A percentile compares a stretch with the other conserved stretches of the same genome.
phyloP scores from a whole-genome alignment of 2,329 filamentous ascomycete genomes.

The Scorias spongiosa region DNA sequence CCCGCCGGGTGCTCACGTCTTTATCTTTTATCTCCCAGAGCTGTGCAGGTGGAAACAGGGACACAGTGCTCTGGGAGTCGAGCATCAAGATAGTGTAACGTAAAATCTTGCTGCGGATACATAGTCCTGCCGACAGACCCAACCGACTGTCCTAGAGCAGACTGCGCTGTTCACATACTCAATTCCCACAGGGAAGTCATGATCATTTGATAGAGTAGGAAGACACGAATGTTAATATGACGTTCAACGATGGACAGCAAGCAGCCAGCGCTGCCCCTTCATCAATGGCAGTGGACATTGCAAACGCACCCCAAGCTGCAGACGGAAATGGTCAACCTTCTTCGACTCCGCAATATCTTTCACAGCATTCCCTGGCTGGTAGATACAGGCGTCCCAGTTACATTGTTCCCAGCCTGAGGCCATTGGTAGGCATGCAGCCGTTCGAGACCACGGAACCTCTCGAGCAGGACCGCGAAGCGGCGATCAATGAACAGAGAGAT shows the following conservation, averaged over 20 bases:
- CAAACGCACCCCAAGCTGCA: neutral
- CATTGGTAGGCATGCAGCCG: conserved; percentile 48
- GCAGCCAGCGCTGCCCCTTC: conserved; percentile 5
- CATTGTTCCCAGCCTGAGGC: conserved; percentile 56
- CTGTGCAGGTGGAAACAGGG: no score
- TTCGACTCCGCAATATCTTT: conserved; percentile 1
- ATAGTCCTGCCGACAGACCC: no score
- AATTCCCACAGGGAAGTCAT: no score
- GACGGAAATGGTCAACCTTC: neutral
- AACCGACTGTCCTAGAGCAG: no score
- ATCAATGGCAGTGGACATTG: neutral
- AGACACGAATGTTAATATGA: neutral
- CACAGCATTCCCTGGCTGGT: conserved; percentile 37
- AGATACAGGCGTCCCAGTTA: conserved; percentile 65
- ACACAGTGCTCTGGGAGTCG: no score
- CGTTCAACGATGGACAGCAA: conserved; percentile 3
- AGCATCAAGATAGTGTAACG: no score
- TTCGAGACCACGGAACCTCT: conserved; percentile 24
- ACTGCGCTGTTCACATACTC: no score
- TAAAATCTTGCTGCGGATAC: no score
- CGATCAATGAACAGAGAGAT: conserved; percentile 41
- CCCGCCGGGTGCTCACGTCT: no score
- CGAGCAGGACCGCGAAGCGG: conserved; percentile 38
- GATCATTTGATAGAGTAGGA: no score
- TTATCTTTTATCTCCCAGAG: no score